These are phyloP conservation scores for Pseudocercospora eumusae DNA, from an alignment of 2,329 filamentous ascomycete genomes.

Conservation along the genomic window DNA sequence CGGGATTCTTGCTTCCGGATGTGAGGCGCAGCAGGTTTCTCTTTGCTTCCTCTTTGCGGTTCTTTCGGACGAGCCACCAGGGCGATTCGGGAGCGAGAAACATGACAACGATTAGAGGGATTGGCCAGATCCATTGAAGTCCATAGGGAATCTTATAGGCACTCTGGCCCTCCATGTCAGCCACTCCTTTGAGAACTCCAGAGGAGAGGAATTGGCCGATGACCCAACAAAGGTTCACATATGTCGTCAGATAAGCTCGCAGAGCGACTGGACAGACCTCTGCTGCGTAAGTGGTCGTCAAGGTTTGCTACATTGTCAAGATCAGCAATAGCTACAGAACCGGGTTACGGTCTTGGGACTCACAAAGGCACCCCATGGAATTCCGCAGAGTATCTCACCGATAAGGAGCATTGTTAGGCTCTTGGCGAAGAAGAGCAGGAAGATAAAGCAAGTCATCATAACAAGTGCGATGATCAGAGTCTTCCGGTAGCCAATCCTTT, in stretches of 20 bases:
- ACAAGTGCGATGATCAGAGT: conserved; percentile 62
- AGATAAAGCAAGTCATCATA: conserved; percentile 58
- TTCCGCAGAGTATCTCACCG: conserved; percentile 47
- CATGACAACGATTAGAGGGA: conserved; percentile 38
- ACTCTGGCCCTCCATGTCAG: conserved; percentile 39
- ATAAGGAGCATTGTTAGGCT: conserved; percentile 34
- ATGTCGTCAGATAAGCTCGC: conserved; percentile 23
- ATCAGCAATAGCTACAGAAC: background rate
- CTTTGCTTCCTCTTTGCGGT: conserved; percentile 34
- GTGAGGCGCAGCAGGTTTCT: conserved; percentile 30
- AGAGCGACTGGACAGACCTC: conserved; percentile 42
- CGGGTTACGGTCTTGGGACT: background rate
- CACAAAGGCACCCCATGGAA: conserved; percentile 40
- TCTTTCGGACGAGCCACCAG: conserved; percentile 38
- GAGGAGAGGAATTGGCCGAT: conserved; percentile 45
- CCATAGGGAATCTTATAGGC: conserved; percentile 46
- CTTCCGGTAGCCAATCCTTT: conserved; percentile 46
- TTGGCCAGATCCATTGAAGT: conserved; percentile 53
- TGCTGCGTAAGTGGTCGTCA: conserved; percentile 43
- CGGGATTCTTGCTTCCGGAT: conserved; percentile 29
- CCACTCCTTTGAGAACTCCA: conserved; percentile 42
- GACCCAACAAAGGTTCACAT: conserved; percentile 45
- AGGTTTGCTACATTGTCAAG: conserved; percentile 19
- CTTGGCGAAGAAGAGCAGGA: conserved; percentile 45
- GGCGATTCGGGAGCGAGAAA: conserved; percentile 36